Evolutionary conservation across 106 monocot species (phyloP).

Genomic region (Dendrobium officinale): DNA sequence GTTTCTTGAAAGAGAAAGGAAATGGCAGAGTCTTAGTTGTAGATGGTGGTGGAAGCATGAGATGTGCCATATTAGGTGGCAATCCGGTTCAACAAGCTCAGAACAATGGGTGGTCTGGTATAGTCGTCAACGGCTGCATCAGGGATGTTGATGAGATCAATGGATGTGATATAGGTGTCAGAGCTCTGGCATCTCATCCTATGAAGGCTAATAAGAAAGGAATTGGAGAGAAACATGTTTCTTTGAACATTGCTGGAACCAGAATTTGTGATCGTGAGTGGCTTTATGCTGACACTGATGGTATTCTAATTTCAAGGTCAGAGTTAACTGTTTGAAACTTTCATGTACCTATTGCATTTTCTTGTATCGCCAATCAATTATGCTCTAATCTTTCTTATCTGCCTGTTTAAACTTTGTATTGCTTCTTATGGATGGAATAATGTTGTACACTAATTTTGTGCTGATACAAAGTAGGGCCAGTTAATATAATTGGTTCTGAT

Average conservation of each 20-base stretch:
- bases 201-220: constrained; percentile 30
- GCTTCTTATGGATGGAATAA: no score
- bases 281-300: constrained; percentile 21
- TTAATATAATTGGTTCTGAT: no score
- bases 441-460: no score
- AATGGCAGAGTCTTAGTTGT: constrained; percentile 27
- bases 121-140: constrained; percentile 23
- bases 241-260: constrained; percentile 20
- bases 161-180: constrained; percentile 24
- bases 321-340: constrained; percentile 15
- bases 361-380: background rate
- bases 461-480: no score
- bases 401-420: no score
- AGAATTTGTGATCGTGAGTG: constrained; percentile 21
- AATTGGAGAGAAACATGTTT: constrained; percentile 12
- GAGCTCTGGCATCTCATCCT: constrained; percentile 24
- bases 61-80: constrained; percentile 24
- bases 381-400: no score
- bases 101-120: constrained; percentile 28
- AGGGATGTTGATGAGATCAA: constrained; percentile 30
- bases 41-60: constrained; percentile 21
- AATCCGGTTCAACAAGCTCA: constrained; percentile 23
- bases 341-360: background rate
- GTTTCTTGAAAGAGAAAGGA: constrained; percentile 20
- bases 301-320: constrained; percentile 18